Percentiles rank a stretch among this genome's conserved stretches.
Evolutionary conservation across 2,329 filamentous ascomycete genomes (phyloP).

Genomic region (Hirsutella thompsonii): DNA sequence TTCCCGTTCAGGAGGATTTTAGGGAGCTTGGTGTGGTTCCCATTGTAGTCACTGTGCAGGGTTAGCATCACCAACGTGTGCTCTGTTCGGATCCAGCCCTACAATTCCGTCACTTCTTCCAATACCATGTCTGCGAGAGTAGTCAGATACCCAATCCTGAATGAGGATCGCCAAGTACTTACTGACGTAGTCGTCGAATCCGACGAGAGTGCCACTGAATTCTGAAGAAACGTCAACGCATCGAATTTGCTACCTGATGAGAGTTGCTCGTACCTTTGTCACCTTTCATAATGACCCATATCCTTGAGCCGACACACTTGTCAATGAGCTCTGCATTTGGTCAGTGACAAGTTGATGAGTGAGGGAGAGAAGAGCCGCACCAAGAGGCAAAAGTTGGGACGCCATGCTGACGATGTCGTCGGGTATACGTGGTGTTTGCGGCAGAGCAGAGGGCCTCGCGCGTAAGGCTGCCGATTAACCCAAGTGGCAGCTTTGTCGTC

Average conservation of each 20-base stretch:
- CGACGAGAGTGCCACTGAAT: constrained; percentile 86
- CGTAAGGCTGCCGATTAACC: too few species aligned
- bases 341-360: constrained; percentile 1
- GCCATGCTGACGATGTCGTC: constrained; percentile 42
- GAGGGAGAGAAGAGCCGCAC: constrained; percentile 25
- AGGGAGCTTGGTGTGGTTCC: constrained; percentile 73
- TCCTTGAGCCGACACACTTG: constrained; percentile 93
- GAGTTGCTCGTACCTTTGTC: constrained; percentile 61
- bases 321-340: constrained; percentile 73
- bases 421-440: too few species aligned
- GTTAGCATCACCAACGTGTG: neutral
- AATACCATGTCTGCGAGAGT: constrained; percentile 76
- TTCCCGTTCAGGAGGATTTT: constrained; percentile 97
- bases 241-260: neutral
- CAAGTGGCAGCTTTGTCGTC: neutral
- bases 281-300: constrained; percentile 99
- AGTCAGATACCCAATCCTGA: constrained; percentile 10
- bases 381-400: constrained; percentile 60
- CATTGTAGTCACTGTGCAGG: constrained; percentile 69
- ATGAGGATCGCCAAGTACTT: constrained; percentile 34
- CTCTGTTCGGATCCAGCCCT: constrained; percentile 19
- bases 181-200: constrained; percentile 99
- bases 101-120: constrained; percentile 96
- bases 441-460: too few species aligned
- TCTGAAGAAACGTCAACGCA: constrained; percentile 40